phyloP scores from a whole-genome alignment of 805 yeast genomes.

The Yamadazyma paraphyllophila region DNA sequence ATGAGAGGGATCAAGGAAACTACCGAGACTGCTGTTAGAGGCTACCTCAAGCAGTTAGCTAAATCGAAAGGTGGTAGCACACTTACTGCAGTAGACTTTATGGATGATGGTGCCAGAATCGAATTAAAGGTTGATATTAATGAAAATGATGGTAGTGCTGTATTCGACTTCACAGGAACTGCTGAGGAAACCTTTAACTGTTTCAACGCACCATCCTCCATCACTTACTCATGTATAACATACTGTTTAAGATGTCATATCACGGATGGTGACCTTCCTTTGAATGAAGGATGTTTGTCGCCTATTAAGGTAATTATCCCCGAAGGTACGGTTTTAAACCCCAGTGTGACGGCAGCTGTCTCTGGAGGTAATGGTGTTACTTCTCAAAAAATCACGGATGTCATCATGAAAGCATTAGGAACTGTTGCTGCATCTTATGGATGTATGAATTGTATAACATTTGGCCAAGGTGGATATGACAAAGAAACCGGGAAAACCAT shows the following conservation, averaged over 20 bases:
- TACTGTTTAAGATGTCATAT: slow-evolving; percentile 19
- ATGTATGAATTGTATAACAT: slow-evolving; percentile 19
- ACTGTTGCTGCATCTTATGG: slow-evolving; percentile 19
- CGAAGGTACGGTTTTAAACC: slow-evolving; percentile 15
- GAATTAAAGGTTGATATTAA: slow-evolving; percentile 17
- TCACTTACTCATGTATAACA: slow-evolving; percentile 17
- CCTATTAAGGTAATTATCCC: slow-evolving; percentile 16
- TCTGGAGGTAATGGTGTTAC: slow-evolving; percentile 18
- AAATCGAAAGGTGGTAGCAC: slow-evolving; percentile 43
- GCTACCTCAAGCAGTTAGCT: slow-evolving; percentile 16
- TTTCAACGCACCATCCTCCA: slow-evolving; percentile 19
- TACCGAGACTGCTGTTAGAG: slow-evolving; percentile 67
- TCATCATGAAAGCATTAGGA: slow-evolving; percentile 21
- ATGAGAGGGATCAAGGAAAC: slow-evolving; percentile 82
- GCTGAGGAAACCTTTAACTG: slow-evolving; percentile 20
- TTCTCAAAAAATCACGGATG: slow-evolving; percentile 20
- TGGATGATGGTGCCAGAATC: slow-evolving; percentile 18
- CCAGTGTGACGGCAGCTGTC: slow-evolving; percentile 17
- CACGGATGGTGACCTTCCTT: slow-evolving; percentile 19
- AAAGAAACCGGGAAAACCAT: slow-evolving; percentile 14
- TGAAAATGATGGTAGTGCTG: slow-evolving; percentile 18
- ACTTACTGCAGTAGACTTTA: slow-evolving; percentile 12
- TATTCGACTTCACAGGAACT: slow-evolving; percentile 26
- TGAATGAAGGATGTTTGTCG: slow-evolving; percentile 17
- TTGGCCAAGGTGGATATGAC: slow-evolving; percentile 19